Conservation (phyloP, 352 stramenopile genomes). For the Phytopythium aichiense region DNA sequence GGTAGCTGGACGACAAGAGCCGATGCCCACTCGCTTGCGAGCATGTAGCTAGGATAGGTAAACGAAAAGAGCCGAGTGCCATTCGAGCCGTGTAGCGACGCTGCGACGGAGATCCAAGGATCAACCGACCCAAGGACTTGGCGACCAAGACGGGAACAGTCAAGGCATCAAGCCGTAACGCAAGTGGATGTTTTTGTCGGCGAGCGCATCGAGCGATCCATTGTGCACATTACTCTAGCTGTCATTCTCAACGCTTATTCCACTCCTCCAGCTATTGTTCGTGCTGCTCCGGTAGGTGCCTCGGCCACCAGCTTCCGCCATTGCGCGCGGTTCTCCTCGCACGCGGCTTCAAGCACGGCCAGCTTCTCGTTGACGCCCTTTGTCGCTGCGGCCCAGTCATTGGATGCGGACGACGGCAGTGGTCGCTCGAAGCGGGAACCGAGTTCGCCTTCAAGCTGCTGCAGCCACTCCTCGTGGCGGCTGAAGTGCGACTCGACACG, state of each 20-base stretch:
- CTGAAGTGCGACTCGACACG: conserved; percentile 45
- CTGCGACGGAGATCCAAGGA: no score
- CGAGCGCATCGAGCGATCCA: no score
- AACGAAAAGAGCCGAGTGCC: no score
- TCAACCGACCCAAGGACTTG: no score
- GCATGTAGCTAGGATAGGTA: no score
- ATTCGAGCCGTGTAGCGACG: no score
- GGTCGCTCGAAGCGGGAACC: conserved; percentile 35
- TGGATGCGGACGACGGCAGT: background rate
- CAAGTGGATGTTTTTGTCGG: no score
- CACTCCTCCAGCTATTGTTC: background rate
- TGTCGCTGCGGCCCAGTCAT: background rate
- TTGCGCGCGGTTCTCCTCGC: conserved; percentile 4
- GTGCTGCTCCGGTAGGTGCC: background rate
- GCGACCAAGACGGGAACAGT: no score
- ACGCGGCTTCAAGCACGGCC: background rate
- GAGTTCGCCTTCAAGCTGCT: conserved; percentile 72
- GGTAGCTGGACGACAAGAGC: no score
- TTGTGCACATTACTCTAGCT: background rate
- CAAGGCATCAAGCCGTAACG: no score
- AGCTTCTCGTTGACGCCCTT: conserved; percentile 2
- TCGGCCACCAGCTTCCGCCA: conserved; percentile 3
- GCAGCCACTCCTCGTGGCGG: conserved; percentile 75
- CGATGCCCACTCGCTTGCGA: no score
- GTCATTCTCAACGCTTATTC: background rate